Conservation (phyloP, 768 basidiomycete species). For the Podaxis sp. region DNA sequence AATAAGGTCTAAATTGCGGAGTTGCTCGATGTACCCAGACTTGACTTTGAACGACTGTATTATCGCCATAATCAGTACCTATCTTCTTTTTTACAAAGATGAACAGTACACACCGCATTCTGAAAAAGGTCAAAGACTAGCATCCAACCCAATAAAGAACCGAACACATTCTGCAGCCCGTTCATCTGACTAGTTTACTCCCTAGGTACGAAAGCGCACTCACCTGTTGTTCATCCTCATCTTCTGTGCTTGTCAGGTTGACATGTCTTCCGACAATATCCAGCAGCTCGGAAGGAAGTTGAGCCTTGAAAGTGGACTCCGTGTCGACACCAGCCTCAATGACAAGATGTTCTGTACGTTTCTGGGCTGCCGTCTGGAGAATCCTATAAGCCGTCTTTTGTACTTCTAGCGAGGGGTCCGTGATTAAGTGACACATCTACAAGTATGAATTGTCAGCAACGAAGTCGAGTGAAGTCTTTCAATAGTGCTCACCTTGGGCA, state of each 20-base stretch:
- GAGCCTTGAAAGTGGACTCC: constrained; percentile 48
- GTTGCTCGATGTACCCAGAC: constrained; percentile 81
- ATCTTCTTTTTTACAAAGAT: background rate
- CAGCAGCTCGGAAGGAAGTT: constrained; percentile 66
- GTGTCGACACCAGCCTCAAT: constrained; percentile 84
- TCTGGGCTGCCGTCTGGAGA: constrained; percentile 64
- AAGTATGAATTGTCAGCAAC: background rate
- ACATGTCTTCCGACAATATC: constrained; percentile 54
- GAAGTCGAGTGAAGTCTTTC: background rate
- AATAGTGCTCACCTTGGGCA: constrained; percentile 51
- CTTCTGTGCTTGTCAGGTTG: constrained; percentile 34
- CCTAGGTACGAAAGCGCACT: background rate
- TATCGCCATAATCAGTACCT: background rate
- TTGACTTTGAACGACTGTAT: constrained; percentile 84
- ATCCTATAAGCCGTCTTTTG: constrained; percentile 80
- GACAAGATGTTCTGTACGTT: constrained; percentile 79
- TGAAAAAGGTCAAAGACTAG: constrained; percentile 81
- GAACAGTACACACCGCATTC: constrained; percentile 62
- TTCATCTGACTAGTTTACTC: background rate
- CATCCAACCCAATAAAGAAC: constrained; percentile 86
- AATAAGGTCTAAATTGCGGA: constrained; percentile 70
- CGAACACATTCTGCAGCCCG: constrained; percentile 45
- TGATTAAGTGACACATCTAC: constrained; percentile 80
- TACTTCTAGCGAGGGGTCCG: constrained; percentile 58
- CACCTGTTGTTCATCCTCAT: constrained; percentile 37